These are phyloP conservation scores for Fusarium graminum DNA, from an alignment of 2,329 filamentous ascomycete species.

Conservation along the genomic window DNA sequence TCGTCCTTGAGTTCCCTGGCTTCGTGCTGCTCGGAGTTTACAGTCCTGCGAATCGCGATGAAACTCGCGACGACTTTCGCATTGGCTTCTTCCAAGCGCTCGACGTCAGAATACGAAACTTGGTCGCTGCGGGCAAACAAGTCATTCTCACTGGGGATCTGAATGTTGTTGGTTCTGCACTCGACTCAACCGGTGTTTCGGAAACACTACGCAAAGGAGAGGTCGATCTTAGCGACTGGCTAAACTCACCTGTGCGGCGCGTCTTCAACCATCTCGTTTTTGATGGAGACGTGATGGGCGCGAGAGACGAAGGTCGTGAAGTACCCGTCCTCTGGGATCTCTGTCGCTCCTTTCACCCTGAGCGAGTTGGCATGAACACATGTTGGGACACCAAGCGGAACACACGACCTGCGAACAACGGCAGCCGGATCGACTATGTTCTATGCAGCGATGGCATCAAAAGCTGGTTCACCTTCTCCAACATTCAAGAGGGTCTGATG, in stretches of 20 bases:
- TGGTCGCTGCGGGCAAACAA: conserved; percentile 82
- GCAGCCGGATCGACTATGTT: conserved; percentile 93
- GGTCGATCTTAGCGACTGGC: conserved; percentile 77
- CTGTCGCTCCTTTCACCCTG: conserved; percentile 83
- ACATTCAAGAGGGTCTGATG: conserved; percentile 94
- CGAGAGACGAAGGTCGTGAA: conserved; percentile 77
- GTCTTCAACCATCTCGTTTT: conserved; percentile 89
- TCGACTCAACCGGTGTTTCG: conserved; percentile 81
- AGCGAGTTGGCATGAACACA: conserved; percentile 91
- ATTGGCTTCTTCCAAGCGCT: conserved; percentile 83
- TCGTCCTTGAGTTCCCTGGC: conserved; percentile 92
- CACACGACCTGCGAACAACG: conserved; percentile 94
- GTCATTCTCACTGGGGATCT: conserved; percentile 90
- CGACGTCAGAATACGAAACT: conserved; percentile 86
- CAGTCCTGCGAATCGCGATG: conserved; percentile 89
- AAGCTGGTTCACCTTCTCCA: conserved; percentile 81
- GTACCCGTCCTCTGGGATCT: conserved; percentile 83
- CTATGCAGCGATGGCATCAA: conserved; percentile 84
- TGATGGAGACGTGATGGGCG: conserved; percentile 75
- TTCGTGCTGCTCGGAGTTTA: conserved; percentile 96
- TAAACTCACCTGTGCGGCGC: conserved; percentile 77
- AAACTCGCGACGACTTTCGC: conserved; percentile 85
- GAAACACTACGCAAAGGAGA: conserved; percentile 79
- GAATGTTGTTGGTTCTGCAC: conserved; percentile 78
- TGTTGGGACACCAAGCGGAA: conserved; percentile 98